These are phyloP conservation scores for Tuber borchii DNA, from an alignment of 495 filamentous ascomycete genomes.

Conservation along the genomic window DNA sequence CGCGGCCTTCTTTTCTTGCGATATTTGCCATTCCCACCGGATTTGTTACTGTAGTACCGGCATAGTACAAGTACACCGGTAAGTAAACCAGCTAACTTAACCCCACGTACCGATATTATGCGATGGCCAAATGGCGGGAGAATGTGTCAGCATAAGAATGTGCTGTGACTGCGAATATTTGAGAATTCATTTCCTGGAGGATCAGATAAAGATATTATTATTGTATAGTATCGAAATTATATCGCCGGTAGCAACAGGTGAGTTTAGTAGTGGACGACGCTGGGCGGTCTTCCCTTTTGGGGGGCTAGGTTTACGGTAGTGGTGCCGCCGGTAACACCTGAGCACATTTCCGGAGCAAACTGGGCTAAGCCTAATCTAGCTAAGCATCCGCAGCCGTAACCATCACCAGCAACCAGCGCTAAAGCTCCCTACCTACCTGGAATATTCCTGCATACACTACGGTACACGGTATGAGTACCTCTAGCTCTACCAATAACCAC, in stretches of 20 bases:
- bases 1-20: too few relatives aligned
- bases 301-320: neutral
- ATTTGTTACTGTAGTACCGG: neutral
- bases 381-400: neutral
- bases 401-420: neutral
- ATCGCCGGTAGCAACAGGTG: neutral
- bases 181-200: neutral
- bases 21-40: too few relatives aligned
- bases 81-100: neutral
- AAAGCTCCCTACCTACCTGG: neutral
- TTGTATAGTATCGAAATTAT: neutral
- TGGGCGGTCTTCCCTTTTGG: too few relatives aligned
- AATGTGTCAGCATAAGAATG: neutral
- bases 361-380: too few relatives aligned
- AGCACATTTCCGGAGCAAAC: too few relatives aligned
- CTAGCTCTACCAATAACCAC: neutral
- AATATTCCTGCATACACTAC: too few relatives aligned
- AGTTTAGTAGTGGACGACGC: neutral
- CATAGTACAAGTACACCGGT: neutral
- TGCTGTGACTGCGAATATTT: neutral
- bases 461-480: too few relatives aligned
- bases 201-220: neutral
- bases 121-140: too few relatives aligned
- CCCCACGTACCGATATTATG: too few relatives aligned
- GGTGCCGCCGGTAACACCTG: too few relatives aligned